These are phyloP conservation scores for Pichia sp. DNA, from an alignment of 1,139 yeast genomes.

Conservation along the genomic window DNA sequence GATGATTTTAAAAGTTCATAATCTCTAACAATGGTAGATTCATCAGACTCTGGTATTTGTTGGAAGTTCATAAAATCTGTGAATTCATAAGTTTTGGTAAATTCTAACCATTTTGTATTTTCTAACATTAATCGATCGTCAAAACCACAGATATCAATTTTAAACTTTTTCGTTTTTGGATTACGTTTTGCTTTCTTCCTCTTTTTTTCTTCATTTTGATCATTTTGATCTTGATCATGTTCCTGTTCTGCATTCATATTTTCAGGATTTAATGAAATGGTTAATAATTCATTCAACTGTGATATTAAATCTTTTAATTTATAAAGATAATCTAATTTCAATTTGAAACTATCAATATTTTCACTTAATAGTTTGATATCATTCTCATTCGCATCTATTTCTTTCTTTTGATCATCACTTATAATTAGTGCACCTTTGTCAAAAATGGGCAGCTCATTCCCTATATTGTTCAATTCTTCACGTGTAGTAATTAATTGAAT, in stretches of 20 bases:
- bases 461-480: constrained; percentile 31
- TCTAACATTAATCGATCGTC: constrained; percentile 28
- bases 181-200: constrained; percentile 22
- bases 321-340: constrained; percentile 26
- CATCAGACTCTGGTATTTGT: constrained; percentile 10
- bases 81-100: constrained; percentile 19
- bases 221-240: constrained; percentile 22
- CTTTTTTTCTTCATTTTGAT: constrained; percentile 12
- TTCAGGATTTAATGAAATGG: constrained; percentile 11
- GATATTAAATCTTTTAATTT: constrained; percentile 36
- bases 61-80: constrained; percentile 10
- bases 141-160: constrained; percentile 39
- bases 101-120: constrained; percentile 25
- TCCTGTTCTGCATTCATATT: constrained; percentile 8
- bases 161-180: constrained; percentile 25
- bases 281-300: constrained; percentile 34
- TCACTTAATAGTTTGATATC: constrained; percentile 7
- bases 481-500: constrained; percentile 22
- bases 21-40: constrained; percentile 16
- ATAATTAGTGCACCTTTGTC: constrained; percentile 13
- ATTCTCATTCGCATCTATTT: constrained; percentile 11
- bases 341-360: constrained; percentile 10
- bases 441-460: constrained; percentile 30
- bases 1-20: constrained; percentile 5
- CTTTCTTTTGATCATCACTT: constrained; percentile 29